These are phyloP conservation scores for Theileria parva DNA, from an alignment of 169 alveolate genomes.

Conservation along the genomic window DNA sequence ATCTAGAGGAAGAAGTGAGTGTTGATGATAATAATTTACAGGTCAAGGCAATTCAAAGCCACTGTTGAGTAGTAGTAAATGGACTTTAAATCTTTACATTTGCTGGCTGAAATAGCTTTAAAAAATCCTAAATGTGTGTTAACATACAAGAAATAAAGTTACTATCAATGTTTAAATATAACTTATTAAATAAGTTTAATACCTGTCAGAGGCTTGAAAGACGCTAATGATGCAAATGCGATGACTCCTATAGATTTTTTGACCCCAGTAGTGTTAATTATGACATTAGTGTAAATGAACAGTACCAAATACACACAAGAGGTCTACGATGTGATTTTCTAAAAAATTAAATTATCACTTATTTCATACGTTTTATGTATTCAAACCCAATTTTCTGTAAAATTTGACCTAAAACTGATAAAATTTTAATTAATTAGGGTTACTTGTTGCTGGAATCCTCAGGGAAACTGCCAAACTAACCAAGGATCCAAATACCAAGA, in stretches of 20 bases:
- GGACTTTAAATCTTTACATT: constrained; percentile 31
- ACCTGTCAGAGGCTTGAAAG: constrained; percentile 53
- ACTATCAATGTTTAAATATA: background rate
- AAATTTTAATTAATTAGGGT: background rate
- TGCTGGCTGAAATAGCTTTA: constrained; percentile 31
- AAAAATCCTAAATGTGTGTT: constrained; percentile 36
- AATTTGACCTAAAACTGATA: constrained; percentile 20
- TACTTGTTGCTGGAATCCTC: constrained; percentile 38
- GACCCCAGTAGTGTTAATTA: no score
- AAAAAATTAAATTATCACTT: background rate
- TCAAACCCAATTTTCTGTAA: background rate
- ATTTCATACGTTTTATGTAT: constrained; percentile 3
- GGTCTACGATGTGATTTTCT: constrained; percentile 16
- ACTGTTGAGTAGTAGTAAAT: constrained; percentile 42
- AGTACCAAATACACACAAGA: constrained; percentile 29
- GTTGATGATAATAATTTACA: constrained; percentile 19
- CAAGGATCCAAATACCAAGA: constrained; percentile 37
- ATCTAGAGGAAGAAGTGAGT: constrained; percentile 1
- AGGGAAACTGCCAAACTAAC: constrained; percentile 26
- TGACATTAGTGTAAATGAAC: background rate
- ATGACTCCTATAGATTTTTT: constrained; percentile 19
- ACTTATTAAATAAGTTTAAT: background rate
- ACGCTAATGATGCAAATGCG: constrained; percentile 12
- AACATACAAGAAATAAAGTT: background rate
- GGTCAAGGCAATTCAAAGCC: constrained; percentile 38